Percentiles rank a stretch among this genome's conserved stretches.
Conservation (phyloP, 768 basidiomycete species). For the Grammothele lineata region DNA sequence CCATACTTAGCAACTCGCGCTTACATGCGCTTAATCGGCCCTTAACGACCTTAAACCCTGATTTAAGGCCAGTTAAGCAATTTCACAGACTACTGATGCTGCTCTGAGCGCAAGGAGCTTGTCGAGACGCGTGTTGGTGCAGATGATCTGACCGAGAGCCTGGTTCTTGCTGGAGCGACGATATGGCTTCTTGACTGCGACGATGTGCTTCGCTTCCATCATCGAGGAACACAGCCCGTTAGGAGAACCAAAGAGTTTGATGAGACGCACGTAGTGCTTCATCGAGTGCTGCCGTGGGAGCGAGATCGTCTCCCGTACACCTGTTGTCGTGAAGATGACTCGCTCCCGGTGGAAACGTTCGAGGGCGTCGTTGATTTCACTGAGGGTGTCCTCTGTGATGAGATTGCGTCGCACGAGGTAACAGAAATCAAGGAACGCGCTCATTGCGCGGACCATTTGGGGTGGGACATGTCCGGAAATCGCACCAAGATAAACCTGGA, state of each 20-base stretch:
- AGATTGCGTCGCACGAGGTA: not conserved
- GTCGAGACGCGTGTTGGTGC: constrained; percentile 19
- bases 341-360: not conserved
- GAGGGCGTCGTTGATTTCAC: not conserved
- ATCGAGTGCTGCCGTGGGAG: not conserved
- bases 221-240: constrained; percentile 24
- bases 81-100: too few species aligned
- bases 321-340: constrained; percentile 7
- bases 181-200: constrained; percentile 22
- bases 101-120: constrained; percentile 15
- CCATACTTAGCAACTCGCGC: too few species aligned
- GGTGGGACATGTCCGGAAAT: not conserved
- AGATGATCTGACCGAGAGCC: constrained; percentile 21
- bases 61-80: too few species aligned
- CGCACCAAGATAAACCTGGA: constrained; percentile 17
- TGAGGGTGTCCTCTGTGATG: not conserved
- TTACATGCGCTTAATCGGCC: too few species aligned
- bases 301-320: not conserved
- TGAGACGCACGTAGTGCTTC: constrained; percentile 15
- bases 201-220: constrained; percentile 23
- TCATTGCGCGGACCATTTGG: not conserved
- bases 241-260: constrained; percentile 20
- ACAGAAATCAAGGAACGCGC: not conserved
- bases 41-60: too few species aligned
- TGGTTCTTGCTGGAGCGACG: constrained; percentile 16